Evolutionary conservation across 768 basidiomycete genomes (phyloP).

Genomic region (Astraeus odoratus): DNA sequence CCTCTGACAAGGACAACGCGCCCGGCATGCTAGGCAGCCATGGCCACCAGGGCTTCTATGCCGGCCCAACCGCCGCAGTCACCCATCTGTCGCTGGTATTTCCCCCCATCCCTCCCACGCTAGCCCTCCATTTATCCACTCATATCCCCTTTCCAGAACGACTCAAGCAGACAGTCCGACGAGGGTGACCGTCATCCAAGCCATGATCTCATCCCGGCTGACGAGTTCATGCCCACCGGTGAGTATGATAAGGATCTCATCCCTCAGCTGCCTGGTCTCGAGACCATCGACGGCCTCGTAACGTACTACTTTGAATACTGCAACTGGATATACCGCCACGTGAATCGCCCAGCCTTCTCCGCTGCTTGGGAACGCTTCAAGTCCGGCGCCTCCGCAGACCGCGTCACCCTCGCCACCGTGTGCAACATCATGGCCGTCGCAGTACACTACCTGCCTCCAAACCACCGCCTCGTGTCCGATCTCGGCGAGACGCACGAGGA

Average conservation of each 20-base stretch:
- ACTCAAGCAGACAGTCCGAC: constrained; percentile 38
- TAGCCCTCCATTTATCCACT: constrained; percentile 10
- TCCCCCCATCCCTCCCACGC: constrained; percentile 8
- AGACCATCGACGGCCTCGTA: constrained; percentile 68
- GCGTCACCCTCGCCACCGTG: constrained; percentile 62
- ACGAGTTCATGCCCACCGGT: constrained; percentile 37
- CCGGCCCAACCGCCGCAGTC: constrained; percentile 72
- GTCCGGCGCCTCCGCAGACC: constrained; percentile 54
- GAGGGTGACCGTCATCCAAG: constrained; percentile 47
- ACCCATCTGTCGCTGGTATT: constrained; percentile 59
- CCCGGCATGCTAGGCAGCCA: constrained; percentile 67
- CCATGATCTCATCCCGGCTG: constrained; percentile 32
- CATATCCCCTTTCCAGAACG: constrained; percentile 27
- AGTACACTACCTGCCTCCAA: constrained; percentile 61
- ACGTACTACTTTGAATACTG: constrained; percentile 78
- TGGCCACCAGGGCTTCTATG: constrained; percentile 62
- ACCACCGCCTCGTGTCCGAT: constrained; percentile 53
- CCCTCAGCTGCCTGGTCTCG: constrained; percentile 53
- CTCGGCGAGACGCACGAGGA: constrained; percentile 50
- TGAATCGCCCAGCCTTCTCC: constrained; percentile 56
- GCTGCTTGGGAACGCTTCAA: constrained; percentile 72
- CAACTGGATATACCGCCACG: constrained; percentile 82
- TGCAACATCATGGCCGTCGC: constrained; percentile 72
- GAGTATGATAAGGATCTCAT: constrained; percentile 73
- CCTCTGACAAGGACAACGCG: constrained; percentile 37